Evolutionary conservation across 2,329 filamentous ascomycete species (phyloP), one percentile per base, ranked within the genome.

Genomic region (Claviceps sp.): DNA sequence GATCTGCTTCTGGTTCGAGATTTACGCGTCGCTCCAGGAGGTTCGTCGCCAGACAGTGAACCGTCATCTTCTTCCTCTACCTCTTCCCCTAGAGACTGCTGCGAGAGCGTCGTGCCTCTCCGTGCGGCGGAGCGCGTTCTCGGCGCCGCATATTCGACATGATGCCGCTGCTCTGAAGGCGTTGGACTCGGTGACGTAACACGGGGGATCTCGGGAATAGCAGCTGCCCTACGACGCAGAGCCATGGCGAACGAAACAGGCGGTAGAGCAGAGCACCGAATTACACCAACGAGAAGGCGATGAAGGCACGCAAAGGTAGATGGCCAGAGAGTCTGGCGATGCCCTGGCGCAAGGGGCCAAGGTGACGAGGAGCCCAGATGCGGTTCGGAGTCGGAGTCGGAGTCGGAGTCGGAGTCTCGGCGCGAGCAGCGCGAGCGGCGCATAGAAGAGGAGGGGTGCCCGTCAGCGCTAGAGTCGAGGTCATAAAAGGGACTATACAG

Each of bases 151-250:
- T 94, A 79, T 39, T 67, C 67, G 29, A 52, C 53, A 17, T 63
- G 64, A 34, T 54, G 29, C 29, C 29, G 29, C 29, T 34, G 60
- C 51, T 68, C 66, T 44, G 66, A 66, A 23, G 66, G 63, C 2
- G 85, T 84, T 42, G 90, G 89, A 51, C 88, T 93, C 42, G 90
- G 89, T 13, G 88, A 94, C 59, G 93, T 94, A 59, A 96, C 86
- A 62, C 88, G 84, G 61, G 89, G 89, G 52, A 85, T 93, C 52
- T 78, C 78, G 52, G 90, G 89, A 53, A 93, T 73, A 59, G 74
- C 67, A 9, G 29, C 23, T 4, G 49, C 23, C 54, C 78, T 72
- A 50, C 68, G 66, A 53, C 71, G 73, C 54, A 72, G 64, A 52
- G 78, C 74, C 71, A 83, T 80, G 61, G 65, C 62, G 65, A 68